Conservation (phyloP, 164 flowering plant species). For the Magnolia kwangsiensis region DNA sequence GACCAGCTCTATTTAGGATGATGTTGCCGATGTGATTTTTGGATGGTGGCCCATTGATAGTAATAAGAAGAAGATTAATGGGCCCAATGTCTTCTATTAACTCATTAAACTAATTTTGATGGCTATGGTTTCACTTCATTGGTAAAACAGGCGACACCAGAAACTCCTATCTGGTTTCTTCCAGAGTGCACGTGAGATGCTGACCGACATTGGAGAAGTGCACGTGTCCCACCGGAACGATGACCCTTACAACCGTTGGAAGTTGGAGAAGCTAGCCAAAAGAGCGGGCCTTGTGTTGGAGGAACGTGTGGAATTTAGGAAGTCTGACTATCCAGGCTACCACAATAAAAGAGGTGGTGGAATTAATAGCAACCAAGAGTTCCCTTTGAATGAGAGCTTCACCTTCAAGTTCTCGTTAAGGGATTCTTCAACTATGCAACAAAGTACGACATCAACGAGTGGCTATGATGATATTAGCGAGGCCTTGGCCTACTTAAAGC, state of each 20-base stretch:
- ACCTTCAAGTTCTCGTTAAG: no score
- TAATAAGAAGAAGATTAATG: no score
- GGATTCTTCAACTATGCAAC: constrained; percentile 3
- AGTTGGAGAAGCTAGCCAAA: constrained; percentile 24
- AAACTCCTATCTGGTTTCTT: constrained; percentile 29
- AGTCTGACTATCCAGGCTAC: constrained; percentile 39
- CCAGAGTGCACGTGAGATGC: constrained; percentile 30
- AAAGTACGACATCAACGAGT: no score
- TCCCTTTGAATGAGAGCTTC: no score
- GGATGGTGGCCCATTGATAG: no score
- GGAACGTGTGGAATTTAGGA: constrained; percentile 16
- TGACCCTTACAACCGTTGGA: constrained; percentile 35
- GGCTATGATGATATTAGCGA: no score
- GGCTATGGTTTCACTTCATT: background rate
- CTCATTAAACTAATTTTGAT: background rate
- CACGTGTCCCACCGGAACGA: constrained; percentile 40
- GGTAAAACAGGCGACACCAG: constrained; percentile 23
- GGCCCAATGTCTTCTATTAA: no score
- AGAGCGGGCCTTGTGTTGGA: constrained; percentile 26
- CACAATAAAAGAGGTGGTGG: constrained; percentile 28
- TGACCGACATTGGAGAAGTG: constrained; percentile 30
- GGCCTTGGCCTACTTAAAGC: no score
- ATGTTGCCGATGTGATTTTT: no score
- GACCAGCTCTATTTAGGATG: no score
- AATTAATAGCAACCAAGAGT: no score